Evolutionary conservation across 2,329 filamentous ascomycete species (phyloP).

Genomic region (Penicillium sp.): DNA sequence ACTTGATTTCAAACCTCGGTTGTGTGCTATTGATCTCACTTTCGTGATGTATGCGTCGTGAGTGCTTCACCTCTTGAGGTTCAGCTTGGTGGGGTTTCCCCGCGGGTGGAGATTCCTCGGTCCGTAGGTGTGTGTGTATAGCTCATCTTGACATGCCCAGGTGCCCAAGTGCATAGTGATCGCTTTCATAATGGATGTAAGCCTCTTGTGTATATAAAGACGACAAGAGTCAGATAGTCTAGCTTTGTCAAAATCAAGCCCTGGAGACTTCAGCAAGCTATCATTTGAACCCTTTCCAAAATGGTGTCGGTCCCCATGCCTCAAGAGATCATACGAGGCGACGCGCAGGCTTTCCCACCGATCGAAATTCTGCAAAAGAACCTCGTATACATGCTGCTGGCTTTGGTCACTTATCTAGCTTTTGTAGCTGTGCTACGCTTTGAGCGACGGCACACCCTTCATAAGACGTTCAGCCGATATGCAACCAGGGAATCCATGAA

Average conservation of each 20-base stretch:
- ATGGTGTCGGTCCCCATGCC: background rate
- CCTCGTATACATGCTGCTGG: conserved; percentile 11
- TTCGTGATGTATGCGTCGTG: background rate
- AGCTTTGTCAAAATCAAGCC: background rate
- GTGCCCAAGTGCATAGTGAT: background rate
- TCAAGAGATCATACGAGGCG: background rate
- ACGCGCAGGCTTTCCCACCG: background rate
- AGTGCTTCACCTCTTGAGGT: background rate
- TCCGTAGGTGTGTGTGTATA: conserved; percentile 8
- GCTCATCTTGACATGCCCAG: background rate
- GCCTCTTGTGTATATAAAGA: conserved; percentile 1
- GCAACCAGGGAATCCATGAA: conserved; percentile 43
- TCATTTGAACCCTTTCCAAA: background rate
- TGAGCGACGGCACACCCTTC: conserved; percentile 35
- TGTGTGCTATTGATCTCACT: conserved; percentile 3
- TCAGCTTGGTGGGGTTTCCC: conserved; percentile 3
- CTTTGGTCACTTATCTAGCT: conserved; percentile 22
- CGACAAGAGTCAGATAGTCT: background rate
- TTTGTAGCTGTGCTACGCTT: conserved; percentile 30
- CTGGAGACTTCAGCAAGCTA: background rate
- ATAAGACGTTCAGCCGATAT: conserved; percentile 45
- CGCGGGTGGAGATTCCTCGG: conserved; percentile 18
- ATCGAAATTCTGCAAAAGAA: background rate
- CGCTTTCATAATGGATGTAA: background rate
- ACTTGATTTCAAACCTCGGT: conserved; percentile 17